Evolutionary conservation across 257 asterid species (phyloP), one percentile per base, ranked within the genome.

Genomic region (Orobanche coerulescens): DNA sequence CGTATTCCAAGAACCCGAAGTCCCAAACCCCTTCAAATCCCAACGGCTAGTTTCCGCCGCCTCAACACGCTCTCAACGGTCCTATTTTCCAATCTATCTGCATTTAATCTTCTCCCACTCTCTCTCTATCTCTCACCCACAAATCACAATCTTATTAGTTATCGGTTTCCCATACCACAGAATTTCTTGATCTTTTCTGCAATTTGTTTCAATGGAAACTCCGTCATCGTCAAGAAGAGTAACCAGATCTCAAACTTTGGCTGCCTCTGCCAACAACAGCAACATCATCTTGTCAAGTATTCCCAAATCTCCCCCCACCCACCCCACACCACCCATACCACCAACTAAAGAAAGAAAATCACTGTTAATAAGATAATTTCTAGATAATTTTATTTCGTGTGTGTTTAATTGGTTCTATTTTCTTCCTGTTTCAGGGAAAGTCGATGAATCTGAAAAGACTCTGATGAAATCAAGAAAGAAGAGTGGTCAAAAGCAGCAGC

Each of bases 21-120:
- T 26, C 31, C 15, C 5, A 7, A 13, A 9, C 5, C 13, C 54
- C 6, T 47, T 47, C 25, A 77, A 78, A 78, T 73, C 72, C 59
- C 80, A 87, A 87, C 95, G 95, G 91, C 95, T 87, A 87, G 75
- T 82, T 77, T 58, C 19, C 66, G 79, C 72, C 76, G 73, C 43
- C 77, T 55, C 43, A 52, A 31, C 54, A 72, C 71, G 68, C 83
- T 68, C 77, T 47, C 4, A 88, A 88, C 96, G 96, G 95, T 86
- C 94, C 75, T 15, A 70, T 75, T 42, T 11, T 58, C 52, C 12
- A 49, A 19, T 4, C n/a, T n/a, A n/a, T 65, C 61, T 39, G 16
- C 64, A 13, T 67, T 58, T 18, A 8, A 15, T 47, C 69, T 46
- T 52, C 83, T 44, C 58, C 60, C 55, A 19, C 33, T 34, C 46